Evolutionary conservation across 2,329 filamentous ascomycete genomes (phyloP), one percentile per base, ranked within the genome.

Genomic region (Drechslerella coelobrocha): DNA sequence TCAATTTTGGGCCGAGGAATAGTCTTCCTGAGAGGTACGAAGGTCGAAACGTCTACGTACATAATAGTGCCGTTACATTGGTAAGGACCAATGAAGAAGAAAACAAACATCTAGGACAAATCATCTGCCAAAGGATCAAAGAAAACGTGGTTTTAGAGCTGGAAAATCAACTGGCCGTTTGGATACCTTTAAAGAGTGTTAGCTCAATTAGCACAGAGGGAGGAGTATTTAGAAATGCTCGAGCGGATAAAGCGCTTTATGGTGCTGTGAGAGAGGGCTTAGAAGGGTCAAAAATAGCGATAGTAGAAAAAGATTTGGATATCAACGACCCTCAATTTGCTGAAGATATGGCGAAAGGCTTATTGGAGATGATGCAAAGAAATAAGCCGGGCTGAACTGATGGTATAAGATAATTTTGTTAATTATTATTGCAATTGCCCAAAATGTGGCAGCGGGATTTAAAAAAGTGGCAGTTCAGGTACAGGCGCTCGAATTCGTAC

Each of bases 11-110:
- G 0, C 82, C 85, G 0, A 79, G 74, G 41, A 76, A 77, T 0
- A 85, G 82, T 0, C 81, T 89, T 0, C 88, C 88, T 0, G 81
- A 83, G 56, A 80, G 80, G 52, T 88, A 85, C 73, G 75, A 76
- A 2, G 75, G 77, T 1, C 80, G 86, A 27, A 80, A 80, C 19
- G 77, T 89, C n/a, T 82, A 84, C 73, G 83, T 85, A 75, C 88
- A 90, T 75, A 90, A 90, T 75, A 82, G 86, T 0, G 82, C 82
- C 0, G 84, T 89, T 0, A 90, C 88, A 0, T 75, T 91, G 29
- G 85, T 90, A 82, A 79, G 88, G 21, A 87, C 88, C 0, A 85
- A 81, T 0, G 74, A 77, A n/a, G 81, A 83, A 1, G 88, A 90
- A 75, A 85, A 83, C 69, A 73, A 62, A 23, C 76, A 79, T 45